Percentiles rank a stretch among this genome's conserved stretches.
Conservation (phyloP, 1,139 yeast species). For the Sugiyamaella novakii region DNA sequence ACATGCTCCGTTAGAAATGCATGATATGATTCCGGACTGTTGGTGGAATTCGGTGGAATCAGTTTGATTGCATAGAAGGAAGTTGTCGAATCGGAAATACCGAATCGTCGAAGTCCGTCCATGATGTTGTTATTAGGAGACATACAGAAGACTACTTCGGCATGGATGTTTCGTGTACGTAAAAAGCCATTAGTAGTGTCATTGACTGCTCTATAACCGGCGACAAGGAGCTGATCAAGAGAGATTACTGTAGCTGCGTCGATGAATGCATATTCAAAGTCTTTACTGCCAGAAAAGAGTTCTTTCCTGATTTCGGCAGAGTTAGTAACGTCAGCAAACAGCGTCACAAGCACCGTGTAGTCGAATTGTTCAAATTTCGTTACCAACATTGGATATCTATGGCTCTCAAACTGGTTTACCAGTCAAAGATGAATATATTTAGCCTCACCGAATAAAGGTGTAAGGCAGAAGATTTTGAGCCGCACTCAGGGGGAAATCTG, state of each 20-base stretch:
- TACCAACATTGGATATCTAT: slow-evolving; percentile 19
- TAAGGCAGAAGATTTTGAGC: no score
- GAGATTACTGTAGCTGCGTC: slow-evolving; percentile 50
- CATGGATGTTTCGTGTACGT: slow-evolving; percentile 54
- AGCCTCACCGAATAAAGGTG: neutral
- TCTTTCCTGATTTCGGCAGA: slow-evolving; percentile 44
- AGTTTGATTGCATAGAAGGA: slow-evolving; percentile 47
- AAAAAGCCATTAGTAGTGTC: slow-evolving; percentile 47
- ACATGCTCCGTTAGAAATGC: slow-evolving; percentile 22
- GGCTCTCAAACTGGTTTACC: no score
- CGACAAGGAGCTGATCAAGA: slow-evolving; percentile 52
- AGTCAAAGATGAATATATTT: neutral
- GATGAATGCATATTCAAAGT: slow-evolving; percentile 52
- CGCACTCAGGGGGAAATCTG: no score
- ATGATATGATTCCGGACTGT: slow-evolving; percentile 12
- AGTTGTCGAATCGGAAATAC: slow-evolving; percentile 46
- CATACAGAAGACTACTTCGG: slow-evolving; percentile 55
- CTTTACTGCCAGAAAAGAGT: slow-evolving; percentile 43
- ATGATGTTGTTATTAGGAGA: slow-evolving; percentile 55
- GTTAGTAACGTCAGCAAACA: slow-evolving; percentile 51
- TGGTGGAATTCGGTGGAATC: slow-evolving; percentile 13
- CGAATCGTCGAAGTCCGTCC: slow-evolving; percentile 52
- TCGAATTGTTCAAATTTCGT: slow-evolving; percentile 51
- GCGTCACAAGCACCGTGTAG: slow-evolving; percentile 41
- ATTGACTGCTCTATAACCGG: slow-evolving; percentile 52